phyloP scores from a whole-genome alignment of 768 basidiomycete species.

The Mycena albidolilacea region DNA sequence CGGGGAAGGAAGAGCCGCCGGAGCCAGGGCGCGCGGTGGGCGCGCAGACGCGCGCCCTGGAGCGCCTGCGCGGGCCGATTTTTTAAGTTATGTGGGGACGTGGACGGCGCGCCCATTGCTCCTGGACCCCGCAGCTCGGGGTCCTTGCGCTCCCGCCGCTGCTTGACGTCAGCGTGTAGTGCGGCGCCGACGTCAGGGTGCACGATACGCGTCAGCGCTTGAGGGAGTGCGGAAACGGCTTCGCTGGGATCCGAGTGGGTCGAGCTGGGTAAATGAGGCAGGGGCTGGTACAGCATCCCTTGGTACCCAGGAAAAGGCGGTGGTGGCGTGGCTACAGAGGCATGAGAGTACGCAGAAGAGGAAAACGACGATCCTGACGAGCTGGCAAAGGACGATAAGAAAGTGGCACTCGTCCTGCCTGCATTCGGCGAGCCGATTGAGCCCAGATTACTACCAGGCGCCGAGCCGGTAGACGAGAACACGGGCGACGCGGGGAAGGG shows the following conservation, averaged over 20 bases:
- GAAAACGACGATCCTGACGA: neutral
- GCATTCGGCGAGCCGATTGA: neutral
- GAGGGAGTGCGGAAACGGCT: neutral
- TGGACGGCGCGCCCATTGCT: no score
- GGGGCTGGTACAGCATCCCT: neutral
- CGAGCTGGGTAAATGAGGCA: neutral
- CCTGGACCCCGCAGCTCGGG: no score
- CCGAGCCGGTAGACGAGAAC: neutral
- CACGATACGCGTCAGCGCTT: neutral
- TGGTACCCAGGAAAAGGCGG: neutral
- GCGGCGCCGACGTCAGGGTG: neutral
- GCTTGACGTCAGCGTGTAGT: neutral
- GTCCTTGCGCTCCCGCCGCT: neutral
- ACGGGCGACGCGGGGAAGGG: neutral
- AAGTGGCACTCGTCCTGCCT: neutral
- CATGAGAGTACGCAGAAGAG: neutral
- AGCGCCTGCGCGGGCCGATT: constrained; percentile 86
- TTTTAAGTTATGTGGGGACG: constrained; percentile 61
- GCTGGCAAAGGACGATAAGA: neutral
- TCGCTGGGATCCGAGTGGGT: neutral
- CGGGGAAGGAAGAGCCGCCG: neutral
- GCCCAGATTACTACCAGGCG: neutral
- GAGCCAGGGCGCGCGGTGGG: constrained; percentile 42
- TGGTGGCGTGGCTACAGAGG: neutral
- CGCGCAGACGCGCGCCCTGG: constrained; percentile 89